Evolutionary conservation across 2,329 filamentous ascomycete species (phyloP).

Genomic region (Alternaria sp.): DNA sequence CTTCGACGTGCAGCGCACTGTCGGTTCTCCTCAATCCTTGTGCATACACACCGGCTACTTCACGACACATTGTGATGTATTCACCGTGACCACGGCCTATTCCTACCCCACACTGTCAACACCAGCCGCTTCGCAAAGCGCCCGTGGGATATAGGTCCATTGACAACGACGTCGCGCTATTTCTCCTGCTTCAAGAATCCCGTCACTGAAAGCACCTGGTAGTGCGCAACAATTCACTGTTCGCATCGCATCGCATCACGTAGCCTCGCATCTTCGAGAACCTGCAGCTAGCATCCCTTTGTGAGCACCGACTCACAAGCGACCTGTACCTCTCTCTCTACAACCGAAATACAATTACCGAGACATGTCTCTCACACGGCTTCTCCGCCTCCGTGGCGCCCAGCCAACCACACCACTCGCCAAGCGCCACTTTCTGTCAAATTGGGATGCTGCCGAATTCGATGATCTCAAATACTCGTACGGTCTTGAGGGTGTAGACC

Average conservation of each 20-base stretch:
- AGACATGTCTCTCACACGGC: constrained; percentile 37
- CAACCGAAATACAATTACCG: constrained; percentile 10
- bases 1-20: constrained; percentile 35
- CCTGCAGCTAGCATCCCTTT: constrained; percentile 6
- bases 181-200: constrained; percentile 17
- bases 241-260: constrained; percentile 6
- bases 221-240: constrained; percentile 24
- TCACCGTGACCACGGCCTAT: constrained; percentile 34
- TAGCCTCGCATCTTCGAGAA: constrained; percentile 9
- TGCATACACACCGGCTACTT: constrained; percentile 17
- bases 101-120: constrained; percentile 35
- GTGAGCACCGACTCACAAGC: constrained; percentile 14
- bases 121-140: constrained; percentile 23
- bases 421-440: constrained; percentile 38
- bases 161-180: constrained; percentile 14
- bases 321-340: constrained; percentile 12
- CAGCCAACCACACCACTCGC: constrained; percentile 19
- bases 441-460: constrained; percentile 42
- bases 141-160: constrained; percentile 30
- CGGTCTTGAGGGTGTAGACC: constrained; percentile 60
- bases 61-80: constrained; percentile 40
- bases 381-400: constrained; percentile 35
- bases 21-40: constrained; percentile 17
- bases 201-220: constrained; percentile 24
- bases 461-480: constrained; percentile 51